Evolutionary conservation across 352 stramenopile genomes (phyloP).

Genomic region (Pythium utonaiense): DNA sequence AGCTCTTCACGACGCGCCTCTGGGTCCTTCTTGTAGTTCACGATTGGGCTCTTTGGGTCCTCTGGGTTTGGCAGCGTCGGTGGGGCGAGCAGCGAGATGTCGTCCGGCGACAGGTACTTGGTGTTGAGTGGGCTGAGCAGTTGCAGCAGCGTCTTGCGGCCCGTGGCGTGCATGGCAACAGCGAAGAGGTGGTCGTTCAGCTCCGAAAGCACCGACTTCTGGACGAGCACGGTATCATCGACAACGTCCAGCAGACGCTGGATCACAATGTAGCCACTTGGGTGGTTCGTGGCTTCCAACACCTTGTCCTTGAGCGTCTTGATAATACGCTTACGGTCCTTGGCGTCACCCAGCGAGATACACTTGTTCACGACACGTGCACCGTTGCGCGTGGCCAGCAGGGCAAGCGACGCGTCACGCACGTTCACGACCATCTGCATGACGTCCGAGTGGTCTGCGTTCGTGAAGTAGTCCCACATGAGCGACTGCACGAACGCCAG

Average conservation of each 20-base stretch:
- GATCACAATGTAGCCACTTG: slow-evolving; percentile 88
- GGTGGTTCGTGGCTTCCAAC: slow-evolving; percentile 85
- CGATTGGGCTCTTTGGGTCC: slow-evolving; percentile 48
- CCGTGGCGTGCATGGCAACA: slow-evolving; percentile 67
- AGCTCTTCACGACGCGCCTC: slow-evolving; percentile 69
- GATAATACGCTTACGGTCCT: slow-evolving; percentile 91
- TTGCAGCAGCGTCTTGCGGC: slow-evolving; percentile 78
- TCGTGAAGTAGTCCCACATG: slow-evolving; percentile 87
- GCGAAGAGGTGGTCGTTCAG: slow-evolving; percentile 73
- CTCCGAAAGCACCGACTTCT: slow-evolving; percentile 86
- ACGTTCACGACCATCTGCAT: slow-evolving; percentile 86
- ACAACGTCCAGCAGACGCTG: slow-evolving; percentile 87
- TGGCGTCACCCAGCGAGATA: slow-evolving; percentile 74
- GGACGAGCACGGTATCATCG: slow-evolving; percentile 88
- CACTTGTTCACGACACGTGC: slow-evolving; percentile 86
- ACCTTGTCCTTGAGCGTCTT: slow-evolving; percentile 91
- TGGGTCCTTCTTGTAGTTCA: slow-evolving; percentile 90
- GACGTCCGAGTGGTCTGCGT: slow-evolving; percentile 74
- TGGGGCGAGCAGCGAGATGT: slow-evolving; percentile 65
- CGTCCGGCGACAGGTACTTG: slow-evolving; percentile 80
- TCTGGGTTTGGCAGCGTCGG: slow-evolving; percentile 70
- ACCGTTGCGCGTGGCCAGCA: slow-evolving; percentile 86
- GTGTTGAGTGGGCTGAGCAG: slow-evolving; percentile 75
- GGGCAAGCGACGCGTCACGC: slow-evolving; percentile 76
- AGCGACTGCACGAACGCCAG: slow-evolving; percentile 88